Evolutionary conservation across 2,329 filamentous ascomycete genomes (phyloP), one percentile per base, ranked within the genome.

Genomic region (Ceratocystis diversiconidia): DNA sequence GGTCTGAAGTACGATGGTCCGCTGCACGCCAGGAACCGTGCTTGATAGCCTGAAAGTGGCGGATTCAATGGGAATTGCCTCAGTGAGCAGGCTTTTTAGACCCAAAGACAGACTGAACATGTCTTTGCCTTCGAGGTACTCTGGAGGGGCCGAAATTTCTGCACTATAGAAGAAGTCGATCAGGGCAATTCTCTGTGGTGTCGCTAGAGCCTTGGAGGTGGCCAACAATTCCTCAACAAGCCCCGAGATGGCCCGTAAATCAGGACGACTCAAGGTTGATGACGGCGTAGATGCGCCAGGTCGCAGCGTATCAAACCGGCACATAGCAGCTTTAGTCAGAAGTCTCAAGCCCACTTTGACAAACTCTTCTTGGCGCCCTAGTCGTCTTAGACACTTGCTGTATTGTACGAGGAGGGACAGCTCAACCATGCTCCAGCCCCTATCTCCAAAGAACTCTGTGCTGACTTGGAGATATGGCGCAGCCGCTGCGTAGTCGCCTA

Each of bases 351-450:
- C 80, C 7, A 89, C 85, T 28, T 84, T 83, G 17, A 92, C 85
- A 71, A 91, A 95, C 68, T 95, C 90, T 63, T 92, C 88, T 67
- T 85, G 85, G 15, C 85, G 84, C 61, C 87, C 80, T 32, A 96
- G 80, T 70, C 89, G 82, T 69, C 88, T 87, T 32, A 99, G 79
- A 73, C 92, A 97, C 61, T 83, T 82, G 0, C 89, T 84, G 73
- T 96, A 94, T 80, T 96, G 87, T 69, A 89, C 83, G 5, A 97
- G 80, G 82, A 96, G 89, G 0, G 87, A 87, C 2, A 90, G 78
- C 72, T 97, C 91, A 12, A 96, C 79, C 0, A 86, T 78, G 64
- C 82, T 85, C 92, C 94, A 97, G 59, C 86, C 83, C 66, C 82
- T 85, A 66, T 87, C 84, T 0, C 87, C 87, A 70, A 94, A 96